Evolutionary conservation across 441 rosid species (phyloP).

Genomic region (Monsonia emarginata): DNA sequence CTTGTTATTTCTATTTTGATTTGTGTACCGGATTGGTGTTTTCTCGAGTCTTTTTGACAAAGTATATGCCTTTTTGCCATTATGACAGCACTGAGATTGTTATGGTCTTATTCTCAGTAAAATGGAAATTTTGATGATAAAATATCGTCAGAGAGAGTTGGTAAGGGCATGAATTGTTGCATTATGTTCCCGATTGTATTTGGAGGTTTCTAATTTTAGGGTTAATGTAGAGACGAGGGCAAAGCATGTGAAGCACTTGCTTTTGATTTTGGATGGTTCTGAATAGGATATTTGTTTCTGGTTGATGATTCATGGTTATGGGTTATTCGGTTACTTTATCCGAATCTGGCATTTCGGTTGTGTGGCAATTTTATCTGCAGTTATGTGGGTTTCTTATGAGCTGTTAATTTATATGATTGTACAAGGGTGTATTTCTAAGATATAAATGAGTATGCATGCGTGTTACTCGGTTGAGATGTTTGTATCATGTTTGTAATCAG

Average conservation of each 20-base stretch:
- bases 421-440: not conserved
- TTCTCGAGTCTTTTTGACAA: not conserved
- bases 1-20: not conserved
- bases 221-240: not conserved
- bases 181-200: not conserved
- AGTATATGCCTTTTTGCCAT: not conserved
- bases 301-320: not conserved
- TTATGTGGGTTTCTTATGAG: not conserved
- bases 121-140: not conserved
- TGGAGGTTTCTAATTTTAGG: not conserved
- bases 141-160: not conserved
- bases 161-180: not conserved
- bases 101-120: not conserved
- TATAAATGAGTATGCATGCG: not conserved
- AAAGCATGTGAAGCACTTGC: not conserved
- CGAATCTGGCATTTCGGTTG: not conserved
- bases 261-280: not conserved
- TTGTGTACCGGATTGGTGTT: not conserved
- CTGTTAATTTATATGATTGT: not conserved
- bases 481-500: not conserved
- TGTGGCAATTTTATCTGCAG: not conserved
- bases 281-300: not conserved
- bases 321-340: not conserved
- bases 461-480: not conserved
- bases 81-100: not conserved